Conservation (phyloP, 495 filamentous ascomycete species). For the Penicillium manginii region DNA sequence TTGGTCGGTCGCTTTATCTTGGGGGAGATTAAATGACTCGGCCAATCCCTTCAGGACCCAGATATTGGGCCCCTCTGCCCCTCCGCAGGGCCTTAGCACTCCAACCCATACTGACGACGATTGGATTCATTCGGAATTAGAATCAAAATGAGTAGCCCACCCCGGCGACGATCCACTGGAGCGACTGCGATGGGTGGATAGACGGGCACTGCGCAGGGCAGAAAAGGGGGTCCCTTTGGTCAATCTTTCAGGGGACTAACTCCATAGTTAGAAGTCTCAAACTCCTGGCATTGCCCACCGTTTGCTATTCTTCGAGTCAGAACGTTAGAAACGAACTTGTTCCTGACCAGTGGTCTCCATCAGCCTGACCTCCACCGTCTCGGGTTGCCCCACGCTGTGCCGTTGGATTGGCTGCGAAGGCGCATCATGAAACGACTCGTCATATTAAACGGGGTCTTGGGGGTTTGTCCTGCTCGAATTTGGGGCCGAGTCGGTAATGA, state of each 20-base stretch:
- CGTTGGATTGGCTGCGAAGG: conserved; percentile 17
- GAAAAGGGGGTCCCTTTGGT: not conserved
- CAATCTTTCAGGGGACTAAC: not conserved
- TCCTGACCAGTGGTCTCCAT: conserved; percentile 11
- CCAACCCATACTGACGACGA: conserved; percentile 7
- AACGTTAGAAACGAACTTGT: conserved; percentile 15
- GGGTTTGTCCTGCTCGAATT: not conserved
- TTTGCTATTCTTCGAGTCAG: conserved; percentile 6
- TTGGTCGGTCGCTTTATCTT: conserved; percentile 6
- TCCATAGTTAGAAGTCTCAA: not conserved
- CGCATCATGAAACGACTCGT: conserved; percentile 21
- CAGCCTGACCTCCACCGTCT: conserved; percentile 16
- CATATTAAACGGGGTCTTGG: conserved; percentile 2
- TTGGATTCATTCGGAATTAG: conserved; percentile 13
- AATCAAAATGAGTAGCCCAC: conserved; percentile 10
- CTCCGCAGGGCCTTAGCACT: not conserved
- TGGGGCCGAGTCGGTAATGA: not conserved
- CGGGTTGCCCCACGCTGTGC: conserved; percentile 17
- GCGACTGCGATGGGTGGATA: not conserved
- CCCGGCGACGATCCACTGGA: conserved; percentile 4
- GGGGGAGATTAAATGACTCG: conserved; percentile 14
- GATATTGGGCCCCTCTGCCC: conserved; percentile 19
- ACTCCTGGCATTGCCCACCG: conserved; percentile 2
- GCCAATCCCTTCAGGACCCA: conserved; percentile 23
- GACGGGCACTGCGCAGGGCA: not conserved